A percentile compares a stretch with the other conserved stretches of the same genome.
phyloP scores from a whole-genome alignment of 129 eudicot genomes.

The Flaveria linearis region DNA sequence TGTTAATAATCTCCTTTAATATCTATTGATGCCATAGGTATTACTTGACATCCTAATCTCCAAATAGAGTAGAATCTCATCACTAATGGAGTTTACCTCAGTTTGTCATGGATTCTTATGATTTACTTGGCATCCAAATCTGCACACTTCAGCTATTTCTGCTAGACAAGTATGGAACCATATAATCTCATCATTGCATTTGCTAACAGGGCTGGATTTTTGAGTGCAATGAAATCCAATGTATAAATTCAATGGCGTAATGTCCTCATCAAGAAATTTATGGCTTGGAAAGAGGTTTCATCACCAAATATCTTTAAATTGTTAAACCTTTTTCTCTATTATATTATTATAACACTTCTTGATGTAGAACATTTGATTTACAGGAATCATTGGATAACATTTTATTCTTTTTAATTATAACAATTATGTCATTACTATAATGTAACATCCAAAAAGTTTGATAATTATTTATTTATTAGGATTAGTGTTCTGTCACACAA shows the following conservation, averaged over 20 bases:
- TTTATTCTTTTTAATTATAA: constrained; percentile 87
- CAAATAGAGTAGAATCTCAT: no score
- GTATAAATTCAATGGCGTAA: constrained; percentile 89
- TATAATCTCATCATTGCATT: constrained; percentile 25
- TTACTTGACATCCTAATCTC: no score
- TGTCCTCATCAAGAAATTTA: constrained; percentile 94
- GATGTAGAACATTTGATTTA: constrained; percentile 3
- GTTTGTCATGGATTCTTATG: no score
- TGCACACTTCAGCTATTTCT: no score
- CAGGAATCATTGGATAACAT: constrained; percentile 98
- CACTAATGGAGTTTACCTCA: no score
- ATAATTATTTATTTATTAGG: no score
- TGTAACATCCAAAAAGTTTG: no score
- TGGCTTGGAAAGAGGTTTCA: constrained; percentile 73
- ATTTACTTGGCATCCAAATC: no score
- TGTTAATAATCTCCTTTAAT: no score
- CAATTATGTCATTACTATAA: constrained; percentile 61
- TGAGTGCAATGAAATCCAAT: constrained; percentile 99
- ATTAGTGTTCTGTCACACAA: no score
- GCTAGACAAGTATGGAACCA: no score
- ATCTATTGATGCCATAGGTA: no score
- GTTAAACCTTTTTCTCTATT: neutral
- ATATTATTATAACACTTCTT: neutral
- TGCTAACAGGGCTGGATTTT: constrained; percentile 78
- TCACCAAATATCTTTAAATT: neutral